phyloP scores from a whole-genome alignment of 805 yeast genomes.

The Tetrapisispora nanseiensis region DNA sequence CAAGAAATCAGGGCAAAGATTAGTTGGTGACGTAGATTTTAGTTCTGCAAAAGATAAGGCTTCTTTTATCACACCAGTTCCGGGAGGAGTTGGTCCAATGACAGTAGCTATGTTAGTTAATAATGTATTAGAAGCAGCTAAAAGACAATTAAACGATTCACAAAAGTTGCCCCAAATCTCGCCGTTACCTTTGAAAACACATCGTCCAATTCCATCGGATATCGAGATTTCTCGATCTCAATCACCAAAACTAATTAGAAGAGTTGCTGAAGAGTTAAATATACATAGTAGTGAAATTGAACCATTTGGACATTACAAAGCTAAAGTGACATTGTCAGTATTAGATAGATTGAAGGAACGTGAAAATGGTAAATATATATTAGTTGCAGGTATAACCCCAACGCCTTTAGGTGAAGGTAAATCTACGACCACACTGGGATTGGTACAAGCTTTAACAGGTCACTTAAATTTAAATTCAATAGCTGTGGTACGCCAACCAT shows the following conservation, averaged over 20 bases:
- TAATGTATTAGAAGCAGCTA: conserved; percentile 75
- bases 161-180: conserved; percentile 38
- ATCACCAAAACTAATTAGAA: conserved; percentile 69
- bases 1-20: conserved; percentile 65
- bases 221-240: conserved; percentile 84
- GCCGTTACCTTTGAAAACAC: conserved; percentile 47
- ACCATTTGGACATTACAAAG: conserved; percentile 82
- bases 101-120: conserved; percentile 91
- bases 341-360: conserved; percentile 54
- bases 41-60: conserved; percentile 52
- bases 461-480: conserved; percentile 72
- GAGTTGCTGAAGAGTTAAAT: conserved; percentile 76
- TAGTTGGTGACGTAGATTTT: conserved; percentile 94
- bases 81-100: conserved; percentile 99
- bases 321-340: conserved; percentile 66
- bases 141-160: conserved; percentile 36
- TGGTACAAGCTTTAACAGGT: conserved; percentile 95
- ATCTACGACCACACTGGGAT: conserved; percentile 90
- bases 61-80: conserved; percentile 83
- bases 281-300: conserved; percentile 70
- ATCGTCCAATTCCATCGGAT: conserved; percentile 80
- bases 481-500: conserved; percentile 95
- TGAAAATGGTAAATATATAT: conserved; percentile 73
- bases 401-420: conserved; percentile 98
- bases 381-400: conserved; percentile 96